phyloP scores from a whole-genome alignment of 2,329 filamentous ascomycete genomes.

The Pseudogymnoascus sp. region DNA sequence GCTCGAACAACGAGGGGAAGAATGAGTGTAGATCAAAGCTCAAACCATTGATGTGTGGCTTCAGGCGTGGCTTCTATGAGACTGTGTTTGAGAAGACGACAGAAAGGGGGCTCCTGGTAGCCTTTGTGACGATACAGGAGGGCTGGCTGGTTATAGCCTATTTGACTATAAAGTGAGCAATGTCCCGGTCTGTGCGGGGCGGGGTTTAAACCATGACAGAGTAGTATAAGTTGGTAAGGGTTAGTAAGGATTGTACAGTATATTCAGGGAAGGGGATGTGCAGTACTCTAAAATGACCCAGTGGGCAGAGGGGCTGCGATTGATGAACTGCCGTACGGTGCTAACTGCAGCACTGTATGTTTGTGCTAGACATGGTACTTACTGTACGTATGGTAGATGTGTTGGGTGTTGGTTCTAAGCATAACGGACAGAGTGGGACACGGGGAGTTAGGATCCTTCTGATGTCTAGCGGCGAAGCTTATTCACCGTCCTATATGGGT shows the following conservation, averaged over 20 bases:
- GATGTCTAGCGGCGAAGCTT: not conserved
- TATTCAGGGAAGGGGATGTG: not conserved
- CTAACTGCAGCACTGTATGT: not conserved
- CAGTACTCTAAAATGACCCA: not conserved
- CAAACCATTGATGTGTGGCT: not conserved
- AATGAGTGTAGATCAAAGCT: not conserved
- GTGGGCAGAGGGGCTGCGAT: not conserved
- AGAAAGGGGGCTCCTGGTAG: not conserved
- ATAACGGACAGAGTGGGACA: not conserved
- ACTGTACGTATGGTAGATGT: not conserved
- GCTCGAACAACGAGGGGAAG: not conserved
- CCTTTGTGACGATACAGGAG: not conserved
- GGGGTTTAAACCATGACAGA: not conserved
- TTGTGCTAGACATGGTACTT: not conserved
- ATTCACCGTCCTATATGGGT: not conserved
- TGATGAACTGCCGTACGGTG: not conserved
- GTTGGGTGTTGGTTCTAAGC: not conserved
- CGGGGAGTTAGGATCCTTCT: not conserved
- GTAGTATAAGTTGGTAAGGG: not conserved
- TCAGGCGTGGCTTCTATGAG: not conserved
- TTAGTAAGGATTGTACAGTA: not conserved
- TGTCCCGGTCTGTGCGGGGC: not conserved
- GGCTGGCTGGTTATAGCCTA: not conserved
- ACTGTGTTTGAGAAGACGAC: not conserved
- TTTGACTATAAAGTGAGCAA: not conserved